Conservation (phyloP, 1,284 basidiomycete genomes). For the Amylostereum areolatum region DNA sequence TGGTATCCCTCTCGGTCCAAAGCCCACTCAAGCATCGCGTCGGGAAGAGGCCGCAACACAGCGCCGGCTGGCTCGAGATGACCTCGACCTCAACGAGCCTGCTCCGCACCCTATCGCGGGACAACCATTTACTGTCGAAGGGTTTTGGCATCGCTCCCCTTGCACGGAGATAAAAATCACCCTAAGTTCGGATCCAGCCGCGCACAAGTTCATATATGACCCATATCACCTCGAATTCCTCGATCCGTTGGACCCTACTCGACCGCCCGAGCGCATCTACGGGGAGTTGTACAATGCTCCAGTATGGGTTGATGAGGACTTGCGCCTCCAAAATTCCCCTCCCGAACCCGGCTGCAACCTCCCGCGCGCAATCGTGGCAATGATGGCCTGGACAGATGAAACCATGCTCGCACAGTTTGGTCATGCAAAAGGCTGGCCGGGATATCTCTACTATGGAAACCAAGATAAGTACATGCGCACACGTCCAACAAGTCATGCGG, state of each 20-base stretch:
- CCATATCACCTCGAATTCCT: constrained; percentile 5
- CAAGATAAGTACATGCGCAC: constrained; percentile 20
- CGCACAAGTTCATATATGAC: constrained; percentile 8
- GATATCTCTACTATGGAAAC: constrained; percentile 24
- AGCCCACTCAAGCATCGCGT: constrained; percentile 8
- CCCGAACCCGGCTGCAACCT: constrained; percentile 13
- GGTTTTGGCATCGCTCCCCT: constrained; percentile 6
- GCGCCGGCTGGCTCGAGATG: not conserved
- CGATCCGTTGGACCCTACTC: not conserved
- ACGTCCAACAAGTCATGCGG: constrained; percentile 12
- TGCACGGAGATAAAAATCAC: constrained; percentile 6
- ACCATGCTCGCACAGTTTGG: constrained; percentile 25
- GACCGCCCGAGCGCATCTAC: constrained; percentile 11
- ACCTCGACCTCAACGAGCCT: not conserved
- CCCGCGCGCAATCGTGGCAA: constrained; percentile 17
- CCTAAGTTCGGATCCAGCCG: constrained; percentile 5
- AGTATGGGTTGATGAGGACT: constrained; percentile 17
- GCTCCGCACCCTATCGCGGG: constrained; percentile 2
- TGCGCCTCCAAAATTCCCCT: constrained; percentile 14
- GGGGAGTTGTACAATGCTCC: constrained; percentile 15
- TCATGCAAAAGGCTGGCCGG: constrained; percentile 22
- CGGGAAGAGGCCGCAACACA: constrained; percentile 3
- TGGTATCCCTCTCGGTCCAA: constrained; percentile 13
- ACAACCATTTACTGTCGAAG: constrained; percentile 2
- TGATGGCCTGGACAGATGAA: constrained; percentile 24